Evolutionary conservation across 2,329 filamentous ascomycete species (phyloP), one percentile per base, ranked within the genome.

Genomic region (Ceratocystis huliohia): DNA sequence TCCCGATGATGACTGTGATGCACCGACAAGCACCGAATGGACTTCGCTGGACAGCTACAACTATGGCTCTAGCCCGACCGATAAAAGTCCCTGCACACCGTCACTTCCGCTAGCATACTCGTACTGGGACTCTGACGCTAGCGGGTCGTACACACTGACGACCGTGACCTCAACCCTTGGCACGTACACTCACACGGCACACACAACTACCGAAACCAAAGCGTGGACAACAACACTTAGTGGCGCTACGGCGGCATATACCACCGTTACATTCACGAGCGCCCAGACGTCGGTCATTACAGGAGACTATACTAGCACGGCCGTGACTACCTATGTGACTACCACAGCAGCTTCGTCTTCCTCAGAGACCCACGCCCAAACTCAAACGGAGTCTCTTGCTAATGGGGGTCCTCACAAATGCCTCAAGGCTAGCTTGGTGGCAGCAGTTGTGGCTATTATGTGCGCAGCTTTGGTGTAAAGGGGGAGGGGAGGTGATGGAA

Each of bases 201-300:
- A 25, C 22, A 68, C 67, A 13, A 66, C 61, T 30, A 66, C 64
- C 2, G 48, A 41, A 2, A 45, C 30, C 45, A 63, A 57, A n/a
- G 65, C 46, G 6, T 66, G 50, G 67, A 68, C 67, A 7, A 68
- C 67, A 22, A 68, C 67, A 20, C 61, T 68, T 20, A 66, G 61
- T n/a, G 62, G 65, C 20, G 62, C 53, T 17, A 63, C 50, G 30
- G 67, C 57, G 20, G 61, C 67, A n/a, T 66, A 66, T 17, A 68
- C 65, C 1, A 66, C 67, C 2, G 53, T 66, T n/a, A 68, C 65
- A 2, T 68, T 63, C 33, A 68, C 67, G 5, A 65, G 65, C 56
- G 50, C 62, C 22, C 41, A 59, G 7, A 56, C 44, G 6, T 64
- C 62, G 33, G 56, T 66, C 5, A 48, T 68, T 22, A 46, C 62